Conservation (phyloP, 2,329 filamentous ascomycete species). For the Arthrocladium fulminans region DNA sequence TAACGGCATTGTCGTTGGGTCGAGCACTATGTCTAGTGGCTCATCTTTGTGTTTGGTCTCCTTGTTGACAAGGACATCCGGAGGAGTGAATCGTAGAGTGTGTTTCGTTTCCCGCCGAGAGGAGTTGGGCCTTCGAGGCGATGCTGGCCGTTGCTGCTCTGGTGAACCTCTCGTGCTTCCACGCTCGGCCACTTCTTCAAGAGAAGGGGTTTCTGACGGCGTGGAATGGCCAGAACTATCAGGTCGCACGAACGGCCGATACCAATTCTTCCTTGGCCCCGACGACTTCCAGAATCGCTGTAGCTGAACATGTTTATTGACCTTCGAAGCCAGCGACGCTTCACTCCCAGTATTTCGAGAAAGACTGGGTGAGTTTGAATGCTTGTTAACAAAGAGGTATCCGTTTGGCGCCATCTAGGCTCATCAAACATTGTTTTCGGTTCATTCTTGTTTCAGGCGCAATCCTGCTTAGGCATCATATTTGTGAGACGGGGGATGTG, state of each 20-base stretch:
- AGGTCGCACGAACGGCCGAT: slow-evolving; percentile 4
- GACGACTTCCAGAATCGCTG: slow-evolving; percentile 2
- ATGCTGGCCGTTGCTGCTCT: not conserved
- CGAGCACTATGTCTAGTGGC: not conserved
- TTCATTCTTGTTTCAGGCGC: not conserved
- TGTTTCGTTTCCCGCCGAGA: not conserved
- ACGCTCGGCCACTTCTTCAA: not conserved
- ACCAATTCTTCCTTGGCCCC: slow-evolving; percentile 5
- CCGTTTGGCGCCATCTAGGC: slow-evolving; percentile 3
- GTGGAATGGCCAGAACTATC: slow-evolving; percentile 1
- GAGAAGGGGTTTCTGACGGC: not conserved
- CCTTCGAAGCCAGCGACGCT: slow-evolving; percentile 6
- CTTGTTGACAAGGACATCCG: not conserved
- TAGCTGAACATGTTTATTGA: slow-evolving; percentile 8
- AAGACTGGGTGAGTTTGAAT: slow-evolving; percentile 5
- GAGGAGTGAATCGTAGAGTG: not conserved
- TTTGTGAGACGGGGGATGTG: not conserved
- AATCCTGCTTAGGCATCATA: not conserved
- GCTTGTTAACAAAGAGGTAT: slow-evolving; percentile 6
- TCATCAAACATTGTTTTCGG: not conserved
- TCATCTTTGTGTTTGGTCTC: not conserved
- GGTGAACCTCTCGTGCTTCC: not conserved
- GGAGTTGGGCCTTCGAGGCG: not conserved
- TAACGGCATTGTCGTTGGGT: not conserved
- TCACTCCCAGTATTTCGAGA: slow-evolving; percentile 7